Evolutionary conservation across 2,329 filamentous ascomycete species (phyloP), one percentile per base, ranked within the genome.

Genomic region (Lasiodiplodia gonubiensis): DNA sequence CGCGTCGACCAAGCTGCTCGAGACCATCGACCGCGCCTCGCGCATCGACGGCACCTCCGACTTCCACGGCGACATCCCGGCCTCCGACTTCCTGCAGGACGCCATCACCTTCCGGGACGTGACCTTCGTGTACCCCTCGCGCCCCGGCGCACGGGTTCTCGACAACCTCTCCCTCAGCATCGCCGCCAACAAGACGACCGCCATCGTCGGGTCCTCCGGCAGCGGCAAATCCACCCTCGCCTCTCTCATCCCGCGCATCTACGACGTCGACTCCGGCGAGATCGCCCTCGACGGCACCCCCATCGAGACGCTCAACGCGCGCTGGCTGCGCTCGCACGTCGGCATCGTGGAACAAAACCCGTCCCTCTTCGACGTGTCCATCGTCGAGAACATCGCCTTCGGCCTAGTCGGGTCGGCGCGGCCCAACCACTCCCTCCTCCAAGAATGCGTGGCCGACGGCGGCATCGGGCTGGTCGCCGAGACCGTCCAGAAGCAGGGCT

Each of bases 151-250:
- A 51, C 72, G 71, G 4, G 80, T 82, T 1, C 70, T 83, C 16
- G 73, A 79, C 25, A 70, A 75, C 8, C 69, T 82, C 2, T 77
- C 75, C 2, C 71, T 83, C 11, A 69, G 67, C 2, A 78, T 80
- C 64, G 74, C 75, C 37, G 74, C 80, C n/a, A 74, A 74, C 2
- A 74, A 79, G 64, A 70, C 79, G n/a, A 82, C 79, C 21, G 81
- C 80, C 1, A 14, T 66, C 14, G 63, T 66, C 18, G 63, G 63
- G 7, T 48, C 39, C 2, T 97, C 92, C 73, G 95, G 95, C 0
- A 97, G 92, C 2, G 94, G 94, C 0, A 98, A 98, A 77, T 97
- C 93, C 71, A 98, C 94, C 0, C 75, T 98, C 1, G 89, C 90
- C 1, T 92, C 92, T 74, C 72, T 83, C 1, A 71, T 79, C 27